Conservation (phyloP, 1,284 basidiomycete genomes). For the Gymnopus androsaceus region DNA sequence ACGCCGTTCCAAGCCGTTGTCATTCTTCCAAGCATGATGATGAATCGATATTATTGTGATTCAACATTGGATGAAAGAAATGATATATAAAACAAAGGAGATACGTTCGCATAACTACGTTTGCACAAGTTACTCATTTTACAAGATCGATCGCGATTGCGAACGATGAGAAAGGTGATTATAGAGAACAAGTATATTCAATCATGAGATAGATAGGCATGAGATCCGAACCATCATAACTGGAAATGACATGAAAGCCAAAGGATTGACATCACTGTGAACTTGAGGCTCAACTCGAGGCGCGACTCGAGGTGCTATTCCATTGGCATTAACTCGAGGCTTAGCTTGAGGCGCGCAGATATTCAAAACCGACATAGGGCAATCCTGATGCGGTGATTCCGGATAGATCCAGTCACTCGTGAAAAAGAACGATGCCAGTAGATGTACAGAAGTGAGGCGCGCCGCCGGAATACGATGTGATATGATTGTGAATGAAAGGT, state of each 20-base stretch:
- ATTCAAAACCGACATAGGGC: background rate
- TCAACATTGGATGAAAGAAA: too few species aligned
- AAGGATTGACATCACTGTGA: background rate
- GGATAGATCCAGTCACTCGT: background rate
- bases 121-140: too few species aligned
- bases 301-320: background rate
- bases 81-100: background rate
- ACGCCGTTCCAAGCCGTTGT: too few species aligned
- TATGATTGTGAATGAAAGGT: background rate
- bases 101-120: too few species aligned
- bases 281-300: background rate
- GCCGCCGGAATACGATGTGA: background rate
- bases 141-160: background rate
- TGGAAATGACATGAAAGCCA: background rate
- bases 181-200: background rate
- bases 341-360: background rate
- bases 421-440: background rate
- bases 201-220: background rate
- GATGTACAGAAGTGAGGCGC: background rate
- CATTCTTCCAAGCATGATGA: too few species aligned
- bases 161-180: background rate
- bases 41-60: too few species aligned
- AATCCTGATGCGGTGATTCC: background rate
- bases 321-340: background rate
- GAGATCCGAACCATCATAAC: background rate